Evolutionary conservation across 2,329 filamentous ascomycete genomes (phyloP).

Genomic region (Pseudogymnoascus sp.): DNA sequence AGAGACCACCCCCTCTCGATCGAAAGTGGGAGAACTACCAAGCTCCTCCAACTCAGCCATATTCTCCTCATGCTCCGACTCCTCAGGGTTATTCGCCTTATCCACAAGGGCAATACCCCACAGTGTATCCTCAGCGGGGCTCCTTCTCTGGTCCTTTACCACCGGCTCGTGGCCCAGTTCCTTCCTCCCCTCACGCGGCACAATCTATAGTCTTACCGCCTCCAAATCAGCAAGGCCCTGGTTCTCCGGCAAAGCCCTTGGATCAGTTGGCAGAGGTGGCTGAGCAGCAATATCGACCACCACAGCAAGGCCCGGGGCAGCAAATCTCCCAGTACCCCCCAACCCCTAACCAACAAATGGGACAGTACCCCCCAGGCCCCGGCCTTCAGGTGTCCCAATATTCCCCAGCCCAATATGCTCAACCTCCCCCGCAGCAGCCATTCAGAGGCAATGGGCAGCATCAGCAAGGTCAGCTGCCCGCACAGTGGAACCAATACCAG

Average conservation of each 20-base stretch:
- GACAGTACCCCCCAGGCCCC: not conserved
- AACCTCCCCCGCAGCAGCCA: slow-evolving; percentile 4
- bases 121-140: slow-evolving; percentile 12
- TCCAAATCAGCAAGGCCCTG: slow-evolving; percentile 17
- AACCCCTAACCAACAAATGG: not conserved
- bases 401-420: not conserved
- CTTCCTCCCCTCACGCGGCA: slow-evolving; percentile 24
- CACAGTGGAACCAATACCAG: slow-evolving; percentile 13
- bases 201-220: slow-evolving; percentile 21
- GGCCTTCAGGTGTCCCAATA: not conserved
- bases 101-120: slow-evolving; percentile 9
- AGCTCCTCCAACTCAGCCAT: slow-evolving; percentile 12
- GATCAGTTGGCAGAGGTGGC: slow-evolving; percentile 26
- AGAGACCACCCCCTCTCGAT: slow-evolving; percentile 11
- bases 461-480: slow-evolving; percentile 11
- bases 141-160: slow-evolving; percentile 22
- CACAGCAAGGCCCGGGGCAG: slow-evolving; percentile 21
- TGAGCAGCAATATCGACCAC: slow-evolving; percentile 23
- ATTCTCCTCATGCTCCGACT: slow-evolving; percentile 12
- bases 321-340: slow-evolving; percentile 14
- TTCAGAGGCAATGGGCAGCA: slow-evolving; percentile 8
- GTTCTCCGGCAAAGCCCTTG: slow-evolving; percentile 20
- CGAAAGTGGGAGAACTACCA: slow-evolving; percentile 24
- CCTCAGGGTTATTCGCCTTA: slow-evolving; percentile 12
- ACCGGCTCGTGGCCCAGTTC: slow-evolving; percentile 23